Conservation (phyloP, 106 monocot species). For the Alisma plantagoaquatica region DNA sequence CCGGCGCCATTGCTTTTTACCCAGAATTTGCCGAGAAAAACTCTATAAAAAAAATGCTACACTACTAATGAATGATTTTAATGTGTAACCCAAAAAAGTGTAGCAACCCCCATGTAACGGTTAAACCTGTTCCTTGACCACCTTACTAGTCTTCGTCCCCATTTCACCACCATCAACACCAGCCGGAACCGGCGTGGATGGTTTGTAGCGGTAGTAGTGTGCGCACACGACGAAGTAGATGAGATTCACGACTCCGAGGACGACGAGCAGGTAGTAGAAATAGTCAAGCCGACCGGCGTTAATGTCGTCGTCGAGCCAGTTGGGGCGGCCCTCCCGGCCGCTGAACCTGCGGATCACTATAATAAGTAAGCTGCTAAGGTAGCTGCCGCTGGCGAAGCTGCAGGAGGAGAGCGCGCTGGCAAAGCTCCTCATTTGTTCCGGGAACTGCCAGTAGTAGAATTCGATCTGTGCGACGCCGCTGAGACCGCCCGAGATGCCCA, state of each 20-base stretch:
- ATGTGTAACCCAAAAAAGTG: no score
- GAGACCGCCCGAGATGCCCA: slow-evolving; percentile 57
- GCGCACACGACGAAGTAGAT: slow-evolving; percentile 16
- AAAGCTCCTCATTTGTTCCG: slow-evolving; percentile 57
- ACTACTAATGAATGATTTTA: no score
- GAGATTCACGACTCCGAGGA: slow-evolving; percentile 12
- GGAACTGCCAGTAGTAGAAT: slow-evolving; percentile 74
- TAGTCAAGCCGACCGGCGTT: slow-evolving; percentile 17
- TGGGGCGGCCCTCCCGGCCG: not conserved
- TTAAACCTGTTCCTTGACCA: no score
- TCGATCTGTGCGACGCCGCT: slow-evolving; percentile 61
- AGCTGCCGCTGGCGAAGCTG: slow-evolving; percentile 11
- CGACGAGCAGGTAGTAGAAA: slow-evolving; percentile 18
- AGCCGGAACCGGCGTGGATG: no score
- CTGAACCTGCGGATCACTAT: slow-evolving; percentile 3
- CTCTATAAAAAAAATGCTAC: no score
- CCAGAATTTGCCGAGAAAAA: no score
- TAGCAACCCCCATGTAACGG: no score
- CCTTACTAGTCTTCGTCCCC: no score
- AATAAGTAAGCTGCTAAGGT: slow-evolving; percentile 11
- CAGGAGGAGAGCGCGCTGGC: slow-evolving; percentile 31
- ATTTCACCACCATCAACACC: no score
- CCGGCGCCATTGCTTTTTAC: no score
- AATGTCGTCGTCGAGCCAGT: slow-evolving; percentile 13
- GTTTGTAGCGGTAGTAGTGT: no score